phyloP scores from a whole-genome alignment of 2,329 filamentous ascomycete genomes.

The Venturia effusa region DNA sequence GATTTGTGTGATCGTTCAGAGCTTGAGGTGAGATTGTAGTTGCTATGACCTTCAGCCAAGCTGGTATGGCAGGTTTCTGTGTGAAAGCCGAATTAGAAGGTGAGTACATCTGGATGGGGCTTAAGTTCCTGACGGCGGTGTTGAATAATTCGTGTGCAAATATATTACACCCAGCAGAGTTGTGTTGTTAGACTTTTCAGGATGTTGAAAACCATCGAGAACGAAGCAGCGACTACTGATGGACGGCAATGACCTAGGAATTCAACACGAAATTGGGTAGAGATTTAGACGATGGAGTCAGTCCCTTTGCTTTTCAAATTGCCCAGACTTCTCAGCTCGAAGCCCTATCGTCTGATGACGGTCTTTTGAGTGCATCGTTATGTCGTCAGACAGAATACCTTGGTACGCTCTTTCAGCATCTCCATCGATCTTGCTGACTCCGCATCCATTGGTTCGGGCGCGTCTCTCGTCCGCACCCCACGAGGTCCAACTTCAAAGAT shows the following conservation, averaged over 20 bases:
- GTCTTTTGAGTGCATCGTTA: background rate
- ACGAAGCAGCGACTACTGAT: no score
- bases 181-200: background rate
- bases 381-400: background rate
- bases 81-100: no score
- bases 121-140: background rate
- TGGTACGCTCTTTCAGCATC: background rate
- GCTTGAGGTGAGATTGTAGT: background rate
- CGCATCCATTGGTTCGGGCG: constrained; percentile 22
- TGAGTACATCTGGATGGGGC: background rate
- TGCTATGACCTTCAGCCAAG: background rate
- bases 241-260: no score
- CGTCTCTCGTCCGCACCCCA: constrained; percentile 21
- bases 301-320: no score
- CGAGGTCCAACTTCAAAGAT: constrained; percentile 32
- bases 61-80: no score
- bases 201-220: background rate
- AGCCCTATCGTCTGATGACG: no score
- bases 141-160: background rate
- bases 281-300: no score
- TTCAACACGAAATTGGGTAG: no score
- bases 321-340: background rate
- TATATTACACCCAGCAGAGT: background rate
- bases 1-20: background rate
- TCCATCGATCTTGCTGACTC: constrained; percentile 14